Evolutionary conservation across 805 yeast species (phyloP), one percentile per base, ranked within the genome.

Genomic region (Yarrowia keelungensis): DNA sequence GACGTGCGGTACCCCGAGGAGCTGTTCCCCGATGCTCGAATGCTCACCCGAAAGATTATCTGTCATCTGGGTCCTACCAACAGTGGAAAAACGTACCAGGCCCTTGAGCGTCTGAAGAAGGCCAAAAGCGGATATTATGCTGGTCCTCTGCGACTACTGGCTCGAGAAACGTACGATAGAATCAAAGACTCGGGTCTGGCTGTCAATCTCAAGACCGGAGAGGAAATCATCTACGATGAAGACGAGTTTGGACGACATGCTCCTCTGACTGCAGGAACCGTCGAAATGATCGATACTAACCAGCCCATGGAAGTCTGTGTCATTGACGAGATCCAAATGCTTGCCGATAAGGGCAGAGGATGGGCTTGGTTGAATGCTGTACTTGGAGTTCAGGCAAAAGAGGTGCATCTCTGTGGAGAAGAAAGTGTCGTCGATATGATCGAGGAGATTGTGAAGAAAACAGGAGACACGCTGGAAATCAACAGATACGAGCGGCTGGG

Each of bases 51-150:
- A 47, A 88, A 89, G 64, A 83, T 95, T 61, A 84, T 89, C n/a
- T 85, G 95, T 87, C 99, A 95, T 76, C 91, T 95, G 11, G 99
- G 99, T 0, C 99, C 99, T 1, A 95, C 99, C 0, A 95, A 95
- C 76, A 88, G 95, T 72, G 99, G 99, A 12, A 95, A 95, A 75
- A 95, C 98, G 0, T 90, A 91, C 75, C 84, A 85, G 59, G 97
- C 98, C 0, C 79, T 95, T 56, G 82, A 89, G 73, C 83, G 86
- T 68, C 81, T 95, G 61, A 87, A 87, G 72, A 74, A 77, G 22
- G 87, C 92, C 15, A 82, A 86, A 41, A 83, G 87, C 19, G 99
- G 99, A 0, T 90, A 89, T 72, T 95, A 89, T 78, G 98, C 98
- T 0, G 98, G 98, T 0, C 99, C 99, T 0, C 80, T 95, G 58